These are phyloP conservation scores for Halenospora varia DNA, from an alignment of 495 filamentous ascomycete genomes.

Conservation along the genomic window DNA sequence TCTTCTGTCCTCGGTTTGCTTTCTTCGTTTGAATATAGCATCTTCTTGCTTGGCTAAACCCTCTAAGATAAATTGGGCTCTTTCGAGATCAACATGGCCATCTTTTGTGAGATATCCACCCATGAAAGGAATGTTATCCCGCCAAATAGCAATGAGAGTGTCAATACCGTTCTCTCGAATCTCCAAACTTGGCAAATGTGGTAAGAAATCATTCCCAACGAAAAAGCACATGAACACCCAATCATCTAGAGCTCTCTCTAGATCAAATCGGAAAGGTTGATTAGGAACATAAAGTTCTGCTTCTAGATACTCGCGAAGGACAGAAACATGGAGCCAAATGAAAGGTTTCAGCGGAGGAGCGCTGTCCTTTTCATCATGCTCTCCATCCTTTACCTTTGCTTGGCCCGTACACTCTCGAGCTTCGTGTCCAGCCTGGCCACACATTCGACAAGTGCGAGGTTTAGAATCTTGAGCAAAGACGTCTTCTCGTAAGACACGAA, in stretches of 20 bases:
- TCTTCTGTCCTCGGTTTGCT: slow-evolving; percentile 75
- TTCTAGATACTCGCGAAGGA: slow-evolving; percentile 90
- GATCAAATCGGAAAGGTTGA: slow-evolving; percentile 77
- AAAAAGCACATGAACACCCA: slow-evolving; percentile 99
- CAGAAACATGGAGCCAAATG: slow-evolving; percentile 94
- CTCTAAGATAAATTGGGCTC: slow-evolving; percentile 82
- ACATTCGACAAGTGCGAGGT: slow-evolving; percentile 74
- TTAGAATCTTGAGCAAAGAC: slow-evolving; percentile 89
- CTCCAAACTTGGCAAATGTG: slow-evolving; percentile 92
- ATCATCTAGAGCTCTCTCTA: slow-evolving; percentile 96
- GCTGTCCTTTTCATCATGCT: slow-evolving; percentile 80
- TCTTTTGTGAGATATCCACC: slow-evolving; percentile 94
- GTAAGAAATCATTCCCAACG: slow-evolving; percentile 98
- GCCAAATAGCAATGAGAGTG: slow-evolving; percentile 91
- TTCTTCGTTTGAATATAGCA: slow-evolving; percentile 82
- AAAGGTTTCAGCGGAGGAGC: slow-evolving; percentile 74
- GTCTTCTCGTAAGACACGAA: slow-evolving; percentile 94
- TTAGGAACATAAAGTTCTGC: slow-evolving; percentile 79
- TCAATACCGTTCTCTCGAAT: slow-evolving; percentile 98
- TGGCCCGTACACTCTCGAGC: slow-evolving; percentile 78
- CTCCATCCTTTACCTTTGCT: slow-evolving; percentile 77
- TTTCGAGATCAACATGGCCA: slow-evolving; percentile 81
- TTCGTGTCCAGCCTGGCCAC: slow-evolving; percentile 87
- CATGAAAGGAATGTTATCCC: slow-evolving; percentile 87
- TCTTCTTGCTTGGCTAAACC: slow-evolving; percentile 94